These are phyloP conservation scores for Fraxinus paxiana DNA, from an alignment of 305 asterid species.

Conservation along the genomic window DNA sequence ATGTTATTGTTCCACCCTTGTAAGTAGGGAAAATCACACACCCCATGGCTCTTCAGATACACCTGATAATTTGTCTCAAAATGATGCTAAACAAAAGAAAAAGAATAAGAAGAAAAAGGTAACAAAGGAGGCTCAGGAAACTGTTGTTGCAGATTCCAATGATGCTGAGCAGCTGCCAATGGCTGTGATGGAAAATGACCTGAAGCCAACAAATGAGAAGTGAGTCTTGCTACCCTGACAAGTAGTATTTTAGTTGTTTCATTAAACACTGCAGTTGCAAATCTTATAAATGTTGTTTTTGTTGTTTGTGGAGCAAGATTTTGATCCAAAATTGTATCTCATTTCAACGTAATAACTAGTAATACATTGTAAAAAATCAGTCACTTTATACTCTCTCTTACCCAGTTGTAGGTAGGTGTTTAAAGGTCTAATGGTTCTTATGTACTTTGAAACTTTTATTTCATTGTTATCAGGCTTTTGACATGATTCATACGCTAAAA, in stretches of 20 bases:
- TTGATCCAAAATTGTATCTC: slow-evolving; percentile 7
- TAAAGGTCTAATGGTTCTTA: not conserved
- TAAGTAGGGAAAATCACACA: slow-evolving; percentile 34
- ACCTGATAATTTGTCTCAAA: slow-evolving; percentile 29
- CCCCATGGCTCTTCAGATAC: slow-evolving; percentile 25
- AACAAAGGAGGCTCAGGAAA: slow-evolving; percentile 32
- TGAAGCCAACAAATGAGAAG: slow-evolving; percentile 44
- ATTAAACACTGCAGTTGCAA: not conserved
- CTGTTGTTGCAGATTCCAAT: slow-evolving; percentile 27
- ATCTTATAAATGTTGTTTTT: not conserved
- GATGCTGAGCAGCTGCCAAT: slow-evolving; percentile 29
- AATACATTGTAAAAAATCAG: not conserved
- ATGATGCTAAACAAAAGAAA: slow-evolving; percentile 47
- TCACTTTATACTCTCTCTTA: not conserved
- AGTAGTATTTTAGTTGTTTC: not conserved
- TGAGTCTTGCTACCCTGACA: slow-evolving; percentile 35
- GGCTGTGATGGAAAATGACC: slow-evolving; percentile 38
- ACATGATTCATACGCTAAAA: not conserved
- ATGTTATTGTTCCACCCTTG: not conserved
- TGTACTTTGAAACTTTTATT: not conserved
- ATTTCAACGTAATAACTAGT: not conserved
- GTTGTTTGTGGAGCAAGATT: not conserved
- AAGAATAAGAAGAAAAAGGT: slow-evolving; percentile 60
- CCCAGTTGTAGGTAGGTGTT: not conserved
- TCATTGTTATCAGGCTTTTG: not conserved